These are phyloP conservation scores for Pythium apleroticum DNA, from an alignment of 352 stramenopile genomes.

Conservation along the genomic window DNA sequence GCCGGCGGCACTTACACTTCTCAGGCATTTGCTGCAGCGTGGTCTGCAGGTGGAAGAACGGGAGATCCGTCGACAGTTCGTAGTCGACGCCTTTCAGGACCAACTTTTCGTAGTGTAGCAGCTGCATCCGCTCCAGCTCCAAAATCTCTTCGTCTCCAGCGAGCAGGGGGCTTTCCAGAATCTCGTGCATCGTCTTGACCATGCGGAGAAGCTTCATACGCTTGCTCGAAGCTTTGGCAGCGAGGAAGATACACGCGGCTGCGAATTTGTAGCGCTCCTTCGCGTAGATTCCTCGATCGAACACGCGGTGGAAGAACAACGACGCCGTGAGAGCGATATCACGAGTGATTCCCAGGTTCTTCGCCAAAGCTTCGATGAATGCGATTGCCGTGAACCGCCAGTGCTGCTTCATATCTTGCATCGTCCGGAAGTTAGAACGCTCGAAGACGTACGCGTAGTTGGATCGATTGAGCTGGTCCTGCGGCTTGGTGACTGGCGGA, in stretches of 20 bases:
- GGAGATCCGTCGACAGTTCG: slow-evolving; percentile 76
- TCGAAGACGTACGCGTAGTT: slow-evolving; percentile 80
- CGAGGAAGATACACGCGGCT: slow-evolving; percentile 77
- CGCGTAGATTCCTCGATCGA: slow-evolving; percentile 79
- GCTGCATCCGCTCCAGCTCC: slow-evolving; percentile 82
- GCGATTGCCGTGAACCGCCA: slow-evolving; percentile 79
- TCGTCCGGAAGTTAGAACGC: slow-evolving; percentile 50
- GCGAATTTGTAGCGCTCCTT: slow-evolving; percentile 82
- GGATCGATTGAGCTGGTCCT: slow-evolving; percentile 66
- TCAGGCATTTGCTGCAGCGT: slow-evolving; percentile 71
- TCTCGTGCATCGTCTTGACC: slow-evolving; percentile 85
- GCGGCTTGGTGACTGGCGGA: slow-evolving; percentile 32
- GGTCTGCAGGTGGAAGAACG: slow-evolving; percentile 66
- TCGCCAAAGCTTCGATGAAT: slow-evolving; percentile 78
- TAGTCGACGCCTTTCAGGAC: slow-evolving; percentile 82
- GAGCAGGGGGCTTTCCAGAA: slow-evolving; percentile 68
- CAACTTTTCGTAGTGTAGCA: slow-evolving; percentile 86
- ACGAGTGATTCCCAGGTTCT: slow-evolving; percentile 60
- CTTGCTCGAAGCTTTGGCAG: slow-evolving; percentile 82
- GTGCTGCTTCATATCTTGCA: slow-evolving; percentile 74
- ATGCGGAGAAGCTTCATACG: slow-evolving; percentile 87
- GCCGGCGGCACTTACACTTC: slow-evolving; percentile 45
- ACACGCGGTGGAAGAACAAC: slow-evolving; percentile 80
- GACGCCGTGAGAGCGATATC: slow-evolving; percentile 74
- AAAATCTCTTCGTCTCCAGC: slow-evolving; percentile 79